phyloP scores from a whole-genome alignment of 805 yeast genomes.

The Yarrowia divulgata region DNA sequence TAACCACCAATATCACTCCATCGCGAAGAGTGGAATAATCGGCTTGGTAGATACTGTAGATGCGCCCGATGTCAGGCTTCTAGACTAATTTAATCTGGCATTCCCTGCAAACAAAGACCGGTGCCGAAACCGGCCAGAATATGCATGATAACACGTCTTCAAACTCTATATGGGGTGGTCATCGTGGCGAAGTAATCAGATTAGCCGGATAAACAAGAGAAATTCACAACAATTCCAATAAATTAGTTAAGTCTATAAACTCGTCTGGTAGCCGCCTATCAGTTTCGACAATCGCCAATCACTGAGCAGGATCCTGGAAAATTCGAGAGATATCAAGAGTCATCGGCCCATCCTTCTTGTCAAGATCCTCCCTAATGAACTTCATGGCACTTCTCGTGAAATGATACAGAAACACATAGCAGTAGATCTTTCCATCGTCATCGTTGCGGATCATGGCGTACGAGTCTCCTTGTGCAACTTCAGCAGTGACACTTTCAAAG shows the following conservation, averaged over 20 bases:
- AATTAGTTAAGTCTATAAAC: neutral
- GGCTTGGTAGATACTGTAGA: neutral
- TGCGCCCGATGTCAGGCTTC: constrained; percentile 16
- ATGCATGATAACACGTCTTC: constrained; percentile 6
- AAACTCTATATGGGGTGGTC: neutral
- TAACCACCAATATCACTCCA: neutral
- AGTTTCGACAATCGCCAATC: neutral
- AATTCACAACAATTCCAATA: neutral
- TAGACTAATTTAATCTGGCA: constrained; percentile 23
- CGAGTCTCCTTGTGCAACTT: neutral
- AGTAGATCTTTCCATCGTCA: constrained; percentile 2
- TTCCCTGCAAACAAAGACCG: constrained; percentile 3
- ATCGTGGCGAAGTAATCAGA: neutral
- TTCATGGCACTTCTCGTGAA: neutral
- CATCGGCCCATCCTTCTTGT: neutral
- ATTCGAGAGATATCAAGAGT: neutral
- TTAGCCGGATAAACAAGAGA: too few relatives aligned
- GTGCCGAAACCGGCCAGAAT: constrained; percentile 12
- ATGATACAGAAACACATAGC: constrained; percentile 1
- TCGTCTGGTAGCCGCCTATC: too few relatives aligned
- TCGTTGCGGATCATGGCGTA: constrained; percentile 3
- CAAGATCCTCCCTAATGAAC: neutral
- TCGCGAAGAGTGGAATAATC: neutral
- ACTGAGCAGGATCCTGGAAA: neutral
- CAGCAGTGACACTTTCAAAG: neutral